Evolutionary conservation across 179 eudicot species (phyloP), one percentile per base, ranked within the genome.

Genomic region (Actinidia arguta): DNA sequence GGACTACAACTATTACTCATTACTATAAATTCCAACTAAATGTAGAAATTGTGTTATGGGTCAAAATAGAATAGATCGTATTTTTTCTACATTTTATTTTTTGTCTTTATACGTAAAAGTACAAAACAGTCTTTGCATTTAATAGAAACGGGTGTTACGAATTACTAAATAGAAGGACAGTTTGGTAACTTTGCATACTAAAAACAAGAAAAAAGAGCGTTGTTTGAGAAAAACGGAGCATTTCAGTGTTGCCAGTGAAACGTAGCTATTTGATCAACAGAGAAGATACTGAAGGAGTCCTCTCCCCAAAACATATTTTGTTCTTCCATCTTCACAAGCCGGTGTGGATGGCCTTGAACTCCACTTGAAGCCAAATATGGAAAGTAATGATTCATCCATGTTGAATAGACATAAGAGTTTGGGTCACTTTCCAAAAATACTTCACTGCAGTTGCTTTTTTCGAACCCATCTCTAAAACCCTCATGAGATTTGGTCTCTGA

Each of bases 261-360:
- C 66, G 87, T 81, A 4, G 89, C 88, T 61, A 88, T 76, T 85
- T 86, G 87, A 91, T 91, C 93, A 72, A 87, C 87, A 39, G 89
- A 89, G 79, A 83, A 85, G 73, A 91, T 81, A 79, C 81, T 86
- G 81, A 84, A 56, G 36, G 85, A 85, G 1, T 83, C 82, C 24
- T 84, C 90, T 67, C 73, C 39, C 67, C 71, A 17, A 54, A 80
- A 86, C 66, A 86, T 81, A 25, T 51, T 31, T 31, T 69, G 67
- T 76, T 72, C 85, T 73, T 85, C 85, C 79, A 80, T 39, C 75
- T 80, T 80, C 62, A 46, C 70, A 55, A 54, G 4, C 16, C 52
- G 75, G 18, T 79, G 59, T 22, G 58, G 78, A 25, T 74, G 67
- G 46, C 82, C 44, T 4, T 46, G 17, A 16, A 47, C 76, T 14